Evolutionary conservation across 148 eudicot genomes (phyloP), one percentile per base, ranked within the genome.

Genomic region (Limonium bicolor): DNA sequence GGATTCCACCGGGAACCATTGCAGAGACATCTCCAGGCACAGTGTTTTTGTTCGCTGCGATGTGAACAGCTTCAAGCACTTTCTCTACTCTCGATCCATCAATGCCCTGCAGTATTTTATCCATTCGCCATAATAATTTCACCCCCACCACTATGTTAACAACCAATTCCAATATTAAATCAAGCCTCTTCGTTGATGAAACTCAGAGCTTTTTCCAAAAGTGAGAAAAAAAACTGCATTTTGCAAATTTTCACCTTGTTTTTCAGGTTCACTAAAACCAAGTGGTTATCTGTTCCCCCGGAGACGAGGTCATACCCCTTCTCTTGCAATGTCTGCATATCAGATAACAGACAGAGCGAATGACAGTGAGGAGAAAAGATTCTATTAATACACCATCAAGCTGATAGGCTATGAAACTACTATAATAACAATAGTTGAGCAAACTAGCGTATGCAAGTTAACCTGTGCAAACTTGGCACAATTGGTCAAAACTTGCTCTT

Each of bases 11-110:
- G 39, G 97, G 97, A 50, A 88, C 94, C 97, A 88, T 83, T 49
- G 97, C 97, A 61, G 97, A 88, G 33, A 88, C 97, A 66, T 88
- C 97, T 31, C 97, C 97, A 52, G 97, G 97, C 41, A 88, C 97
- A 4, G 97, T 88, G 55, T 88, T 88, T 54, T 88, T 88, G 75
- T 88, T 88, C 53, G 97, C 92, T 39, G 99, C 99, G 64, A 90
- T 90, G 42, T 90, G 99, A 38, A 76, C 99, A 44, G 87, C 61
- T 67, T 90, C 99, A 61, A 90, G 61, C 43, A 90, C 88, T 67
- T 90, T 90, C 71, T 90, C 99, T 36, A 90, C 99, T 76, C 95
- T 78, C 8, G 99, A 90, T 48, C 99, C 99, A 71, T 90, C 99
- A 61, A 90, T 85, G 30, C 95, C 99, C 99, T 90, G 68, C 6